These are phyloP conservation scores for Septoria linicola DNA, from an alignment of 2,329 filamentous ascomycete genomes.

Conservation along the genomic window DNA sequence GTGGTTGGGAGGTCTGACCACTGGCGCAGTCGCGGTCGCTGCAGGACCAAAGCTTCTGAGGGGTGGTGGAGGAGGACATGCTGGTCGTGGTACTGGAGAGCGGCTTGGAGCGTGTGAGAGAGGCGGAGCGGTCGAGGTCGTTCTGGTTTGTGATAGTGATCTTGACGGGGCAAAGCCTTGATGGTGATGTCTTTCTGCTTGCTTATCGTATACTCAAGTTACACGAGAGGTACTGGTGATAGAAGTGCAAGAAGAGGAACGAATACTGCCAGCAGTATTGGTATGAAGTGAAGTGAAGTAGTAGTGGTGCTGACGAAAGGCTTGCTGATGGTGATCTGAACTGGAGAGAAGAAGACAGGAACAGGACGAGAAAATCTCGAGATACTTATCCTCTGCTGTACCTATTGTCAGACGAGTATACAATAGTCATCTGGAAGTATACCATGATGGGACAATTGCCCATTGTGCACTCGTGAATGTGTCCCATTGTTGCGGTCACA, in stretches of 20 bases:
- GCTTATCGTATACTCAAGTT: too few relatives aligned
- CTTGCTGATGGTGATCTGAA: conserved; percentile 1
- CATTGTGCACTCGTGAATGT: conserved; percentile 12
- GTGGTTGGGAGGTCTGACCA: conserved; percentile 13
- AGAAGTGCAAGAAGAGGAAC: too few relatives aligned
- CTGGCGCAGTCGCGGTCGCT: conserved; percentile 22
- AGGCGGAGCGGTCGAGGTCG: too few relatives aligned
- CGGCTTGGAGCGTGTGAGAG: too few relatives aligned
- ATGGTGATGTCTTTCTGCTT: too few relatives aligned
- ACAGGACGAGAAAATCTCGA: conserved; percentile 2
- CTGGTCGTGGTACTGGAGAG: conserved; percentile 1
- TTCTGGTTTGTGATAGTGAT: too few relatives aligned
- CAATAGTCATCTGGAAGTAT: conserved; percentile 12
- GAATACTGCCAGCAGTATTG: too few relatives aligned
- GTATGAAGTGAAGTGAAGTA: neutral
- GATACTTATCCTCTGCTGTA: conserved; percentile 1
- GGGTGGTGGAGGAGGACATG: neutral
- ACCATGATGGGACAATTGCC: conserved; percentile 4
- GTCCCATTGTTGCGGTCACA: conserved; percentile 17
- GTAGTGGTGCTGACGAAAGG: neutral
- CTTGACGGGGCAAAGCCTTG: too few relatives aligned
- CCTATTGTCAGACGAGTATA: conserved; percentile 17
- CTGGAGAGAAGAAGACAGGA: conserved; percentile 4
- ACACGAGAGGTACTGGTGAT: too few relatives aligned
- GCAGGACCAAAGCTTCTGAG: conserved; percentile 17